These are phyloP conservation scores for Aspergillus ellipticus DNA, from an alignment of 495 filamentous ascomycete species.

Conservation along the genomic window DNA sequence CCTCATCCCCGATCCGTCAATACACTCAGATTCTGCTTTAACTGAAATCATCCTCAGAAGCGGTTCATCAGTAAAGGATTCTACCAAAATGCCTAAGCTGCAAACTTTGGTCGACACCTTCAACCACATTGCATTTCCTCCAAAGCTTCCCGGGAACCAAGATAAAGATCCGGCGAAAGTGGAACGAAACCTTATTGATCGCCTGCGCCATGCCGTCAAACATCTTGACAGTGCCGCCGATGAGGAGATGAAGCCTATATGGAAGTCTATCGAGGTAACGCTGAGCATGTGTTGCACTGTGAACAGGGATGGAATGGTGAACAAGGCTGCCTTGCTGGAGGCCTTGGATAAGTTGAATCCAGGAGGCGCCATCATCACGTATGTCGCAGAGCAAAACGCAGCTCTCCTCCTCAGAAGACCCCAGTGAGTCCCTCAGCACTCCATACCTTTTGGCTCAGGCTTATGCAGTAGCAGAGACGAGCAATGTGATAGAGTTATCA, in stretches of 20 bases:
- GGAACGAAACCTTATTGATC: conserved; percentile 30
- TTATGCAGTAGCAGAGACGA: neutral
- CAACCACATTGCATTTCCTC: conserved; percentile 25
- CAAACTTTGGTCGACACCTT: conserved; percentile 3
- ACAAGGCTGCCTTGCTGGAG: conserved; percentile 31
- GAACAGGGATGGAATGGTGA: conserved; percentile 31
- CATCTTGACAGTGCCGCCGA: conserved; percentile 17
- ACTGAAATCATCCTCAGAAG: too few species aligned
- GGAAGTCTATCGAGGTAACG: conserved; percentile 27
- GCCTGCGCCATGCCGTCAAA: conserved; percentile 30
- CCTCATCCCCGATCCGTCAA: too few species aligned
- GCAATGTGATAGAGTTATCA: conserved; percentile 23
- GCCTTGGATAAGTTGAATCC: conserved; percentile 30
- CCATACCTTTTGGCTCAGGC: neutral
- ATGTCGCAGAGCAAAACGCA: conserved; percentile 55
- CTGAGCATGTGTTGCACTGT: conserved; percentile 29
- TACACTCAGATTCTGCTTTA: too few species aligned
- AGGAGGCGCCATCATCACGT: conserved; percentile 37
- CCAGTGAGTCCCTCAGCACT: conserved; percentile 29
- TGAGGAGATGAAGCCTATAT: conserved; percentile 20
- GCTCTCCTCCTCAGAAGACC: conserved; percentile 45
- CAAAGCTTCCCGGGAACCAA: conserved; percentile 36
- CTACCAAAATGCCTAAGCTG: too few species aligned
- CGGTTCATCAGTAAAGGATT: too few species aligned
- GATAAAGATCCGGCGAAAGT: conserved; percentile 32